Evolutionary conservation across 2,329 filamentous ascomycete species (phyloP).

Genomic region (Ophiognomonia clavigignenti-juglandacearum): DNA sequence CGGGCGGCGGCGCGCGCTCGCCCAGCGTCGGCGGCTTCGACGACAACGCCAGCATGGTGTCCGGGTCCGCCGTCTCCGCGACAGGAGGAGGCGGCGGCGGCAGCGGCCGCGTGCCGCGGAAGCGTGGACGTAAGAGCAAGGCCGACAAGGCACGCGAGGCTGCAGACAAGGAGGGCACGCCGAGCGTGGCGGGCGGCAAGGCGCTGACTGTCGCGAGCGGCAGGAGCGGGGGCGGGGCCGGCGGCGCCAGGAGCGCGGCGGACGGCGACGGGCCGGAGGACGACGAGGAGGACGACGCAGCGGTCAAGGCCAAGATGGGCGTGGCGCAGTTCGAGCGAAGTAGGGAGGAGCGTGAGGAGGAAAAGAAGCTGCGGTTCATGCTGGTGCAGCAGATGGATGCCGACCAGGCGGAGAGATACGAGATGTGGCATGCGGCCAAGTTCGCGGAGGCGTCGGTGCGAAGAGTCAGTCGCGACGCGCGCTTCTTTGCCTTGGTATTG

Average conservation of each 20-base stretch:
- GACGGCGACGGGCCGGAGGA: slow-evolving; percentile 50
- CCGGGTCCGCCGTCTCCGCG: slow-evolving; percentile 54
- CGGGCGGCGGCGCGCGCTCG: slow-evolving; percentile 49
- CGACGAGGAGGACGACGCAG: slow-evolving; percentile 28
- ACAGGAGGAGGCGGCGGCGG: too few species aligned
- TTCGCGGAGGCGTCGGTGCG: slow-evolving; percentile 65
- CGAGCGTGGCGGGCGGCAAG: slow-evolving; percentile 41
- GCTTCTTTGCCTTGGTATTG: neutral
- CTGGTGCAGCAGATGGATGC: slow-evolving; percentile 60
- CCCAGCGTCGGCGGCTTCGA: slow-evolving; percentile 56
- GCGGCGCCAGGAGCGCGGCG: slow-evolving; percentile 39
- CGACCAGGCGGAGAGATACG: slow-evolving; percentile 66
- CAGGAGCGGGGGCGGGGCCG: slow-evolving; percentile 31
- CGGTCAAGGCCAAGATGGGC: slow-evolving; percentile 23
- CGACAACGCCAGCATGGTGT: slow-evolving; percentile 55
- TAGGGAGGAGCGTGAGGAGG: slow-evolving; percentile 57
- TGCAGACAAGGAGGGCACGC: slow-evolving; percentile 25
- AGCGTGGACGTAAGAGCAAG: slow-evolving; percentile 59
- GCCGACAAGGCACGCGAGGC: slow-evolving; percentile 46
- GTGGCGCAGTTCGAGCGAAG: slow-evolving; percentile 28
- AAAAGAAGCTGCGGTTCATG: slow-evolving; percentile 58
- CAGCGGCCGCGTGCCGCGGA: slow-evolving; percentile 46
- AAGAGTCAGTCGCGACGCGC: slow-evolving; percentile 41
- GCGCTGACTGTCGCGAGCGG: slow-evolving; percentile 39
- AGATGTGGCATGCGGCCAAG: slow-evolving; percentile 65